A percentile compares a stretch with the other conserved stretches of the same genome.
phyloP scores from a whole-genome alignment of 2,329 filamentous ascomycete genomes.

The Aspergillus latus region DNA sequence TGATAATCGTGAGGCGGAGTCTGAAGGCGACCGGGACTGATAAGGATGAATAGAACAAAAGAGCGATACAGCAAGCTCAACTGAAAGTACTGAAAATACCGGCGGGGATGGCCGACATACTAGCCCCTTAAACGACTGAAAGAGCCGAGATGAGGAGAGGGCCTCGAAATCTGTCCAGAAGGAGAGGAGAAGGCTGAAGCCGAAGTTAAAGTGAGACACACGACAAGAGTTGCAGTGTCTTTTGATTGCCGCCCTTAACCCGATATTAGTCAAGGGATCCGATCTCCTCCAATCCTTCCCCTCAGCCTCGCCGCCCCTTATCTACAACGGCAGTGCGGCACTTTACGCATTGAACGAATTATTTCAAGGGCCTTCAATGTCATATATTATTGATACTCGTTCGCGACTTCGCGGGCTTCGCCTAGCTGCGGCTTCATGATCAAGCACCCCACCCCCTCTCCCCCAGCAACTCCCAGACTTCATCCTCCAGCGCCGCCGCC shows the following conservation, averaged over 20 bases:
- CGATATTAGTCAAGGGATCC: background rate
- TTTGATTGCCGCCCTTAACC: background rate
- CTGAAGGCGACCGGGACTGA: conserved; percentile 16
- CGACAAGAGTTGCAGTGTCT: background rate
- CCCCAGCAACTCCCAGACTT: conserved; percentile 52
- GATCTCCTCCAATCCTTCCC: background rate
- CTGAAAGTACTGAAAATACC: conserved; percentile 2
- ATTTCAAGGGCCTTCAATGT: too few species aligned
- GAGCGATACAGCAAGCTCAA: conserved; percentile 16
- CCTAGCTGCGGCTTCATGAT: conserved; percentile 15
- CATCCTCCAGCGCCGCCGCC: conserved; percentile 40
- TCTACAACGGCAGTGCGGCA: background rate
- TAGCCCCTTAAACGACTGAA: conserved; percentile 23
- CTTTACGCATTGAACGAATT: too few species aligned
- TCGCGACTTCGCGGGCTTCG: too few species aligned
- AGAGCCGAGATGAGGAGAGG: conserved; percentile 12
- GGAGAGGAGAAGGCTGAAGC: background rate
- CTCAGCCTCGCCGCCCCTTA: background rate
- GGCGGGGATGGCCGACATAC: conserved; percentile 25
- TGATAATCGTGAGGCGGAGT: background rate
- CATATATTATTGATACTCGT: too few species aligned
- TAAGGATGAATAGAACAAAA: conserved; percentile 23
- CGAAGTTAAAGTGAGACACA: background rate
- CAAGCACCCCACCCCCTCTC: conserved; percentile 49
- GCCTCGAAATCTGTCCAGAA: background rate